Evolutionary conservation across 2,329 filamentous ascomycete genomes (phyloP), one percentile per base, ranked within the genome.

Genomic region (Phialophora expanda): DNA sequence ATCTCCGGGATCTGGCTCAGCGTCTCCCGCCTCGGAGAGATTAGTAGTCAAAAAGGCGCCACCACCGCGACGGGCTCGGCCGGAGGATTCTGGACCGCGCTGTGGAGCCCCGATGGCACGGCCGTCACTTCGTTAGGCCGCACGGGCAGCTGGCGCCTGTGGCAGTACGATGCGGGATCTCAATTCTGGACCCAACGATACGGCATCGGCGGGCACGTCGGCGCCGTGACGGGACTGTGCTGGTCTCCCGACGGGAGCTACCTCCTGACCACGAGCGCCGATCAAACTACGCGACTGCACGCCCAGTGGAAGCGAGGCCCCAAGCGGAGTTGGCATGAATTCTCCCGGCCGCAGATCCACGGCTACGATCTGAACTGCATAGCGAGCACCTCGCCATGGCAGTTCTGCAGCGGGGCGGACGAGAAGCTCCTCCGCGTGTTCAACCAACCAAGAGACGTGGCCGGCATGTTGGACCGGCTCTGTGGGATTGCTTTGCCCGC

Each of bases 371-470:
- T 99, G 62, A 99, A 98, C 81, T 98, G 95, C 77, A 89, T 98
- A 69, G 90, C 93, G 74, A 86, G 88, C 0, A 82, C 97, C 4
- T 88, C 87, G 7, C 78, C 85, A 7, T 84, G 87, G 7, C 90
- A 89, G 71, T 99, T 99, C 75, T 90, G 98, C 24, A 96, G 93
- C 2, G 95, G 95, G 6, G 95, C 95, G 2, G 95, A 99, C 71
- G 95, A 99, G 81, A 99, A 99, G 79, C 86, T 99, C n/a, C 86
- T 99, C 76, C 90, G 95, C 26, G 94, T 99, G 1, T 99, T 99
- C 78, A 89, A 90, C 74, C 89, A 97, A 78, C 95, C 95, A 5
- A 90, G 88, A 75, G 90, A 90, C 4, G 91, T 96, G 9, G 93
- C 93, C 0, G 83, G 85, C 20, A 84, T 98, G 71, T 84, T 97